Evolutionary conservation across 257 asterid species (phyloP), one percentile per base, ranked within the genome.

Genomic region (Nicotiana tabacum): DNA sequence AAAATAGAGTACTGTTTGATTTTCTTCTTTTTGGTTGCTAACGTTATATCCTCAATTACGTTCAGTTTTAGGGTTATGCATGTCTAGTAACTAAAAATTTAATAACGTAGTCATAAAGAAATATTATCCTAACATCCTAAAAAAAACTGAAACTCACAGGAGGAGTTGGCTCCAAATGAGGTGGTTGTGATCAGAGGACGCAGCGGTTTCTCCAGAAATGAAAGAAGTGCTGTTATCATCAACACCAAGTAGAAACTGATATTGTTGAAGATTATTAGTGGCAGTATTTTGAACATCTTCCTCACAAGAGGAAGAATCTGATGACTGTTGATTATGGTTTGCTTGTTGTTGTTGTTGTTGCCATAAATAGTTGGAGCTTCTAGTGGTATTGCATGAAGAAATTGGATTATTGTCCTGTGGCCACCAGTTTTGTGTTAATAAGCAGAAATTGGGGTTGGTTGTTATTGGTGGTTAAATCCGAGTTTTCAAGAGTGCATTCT

Each of bases 131-230:
- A 57, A 57, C 64, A 57, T 17, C 64, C 2, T 57, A 16, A 1
- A 16, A 57, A 0, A 57, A 6, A 6, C 5, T 57, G 1, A 57
- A 57, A 57, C 64, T 83, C 60, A 83, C 85, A 83, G 6, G 82
- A 83, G 62, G 48, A 83, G 32, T 30, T 83, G 85, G 81, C 82
- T 74, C 85, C 85, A 83, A 74, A 74, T 74, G 3, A 77, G 39
- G 16, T 83, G 77, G 35, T 51, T 83, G 27, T 80, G 83, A 82
- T 61, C 56, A 48, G 77, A 56, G 13, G 76, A 30, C 15, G 39
- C 15, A 27, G 8, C 37, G 11, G 33, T 61, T 83, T 83, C 78
- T 8, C 78, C 85, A 74, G 13, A 12, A 48, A 74, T 48, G 15
- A 48, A 48, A 74, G 80, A 74, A 74, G 3, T 27, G 29, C 27